Conservation (phyloP, 2,329 filamentous ascomycete species). For the Penicillium sp. region DNA sequence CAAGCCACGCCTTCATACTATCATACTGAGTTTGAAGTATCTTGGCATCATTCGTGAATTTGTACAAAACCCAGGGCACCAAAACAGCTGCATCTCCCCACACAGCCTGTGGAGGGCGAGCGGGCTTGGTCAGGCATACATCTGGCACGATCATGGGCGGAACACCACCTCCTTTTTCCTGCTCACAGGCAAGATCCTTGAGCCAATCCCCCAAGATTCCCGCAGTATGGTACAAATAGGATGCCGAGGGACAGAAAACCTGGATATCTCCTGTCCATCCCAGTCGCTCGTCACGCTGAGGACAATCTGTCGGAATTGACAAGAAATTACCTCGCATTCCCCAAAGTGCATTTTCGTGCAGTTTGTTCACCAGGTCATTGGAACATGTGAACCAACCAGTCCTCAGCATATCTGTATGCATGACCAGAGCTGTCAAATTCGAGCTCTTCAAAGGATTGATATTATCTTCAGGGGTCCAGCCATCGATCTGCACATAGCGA, state of each 20-base stretch:
- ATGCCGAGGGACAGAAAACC: conserved; percentile 42
- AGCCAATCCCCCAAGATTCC: conserved; percentile 55
- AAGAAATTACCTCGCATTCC: conserved; percentile 61
- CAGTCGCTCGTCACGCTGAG: conserved; percentile 56
- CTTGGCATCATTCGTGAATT: background rate
- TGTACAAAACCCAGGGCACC: conserved; percentile 6
- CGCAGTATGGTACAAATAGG: conserved; percentile 54
- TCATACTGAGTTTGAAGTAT: conserved; percentile 6
- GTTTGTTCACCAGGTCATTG: conserved; percentile 52
- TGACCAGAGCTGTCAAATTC: conserved; percentile 40
- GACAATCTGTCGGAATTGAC: conserved; percentile 59
- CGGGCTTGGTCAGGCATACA: background rate
- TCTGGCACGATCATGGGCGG: conserved; percentile 4
- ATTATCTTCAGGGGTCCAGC: conserved; percentile 2
- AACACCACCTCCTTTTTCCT: conserved; percentile 9
- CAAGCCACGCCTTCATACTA: conserved; percentile 9
- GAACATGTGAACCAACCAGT: conserved; percentile 57
- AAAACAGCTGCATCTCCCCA: conserved; percentile 9
- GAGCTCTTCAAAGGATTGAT: conserved; percentile 1
- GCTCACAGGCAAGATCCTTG: conserved; percentile 46
- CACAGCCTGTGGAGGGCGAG: conserved; percentile 4
- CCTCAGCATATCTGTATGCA: conserved; percentile 56
- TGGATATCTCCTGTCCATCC: conserved; percentile 57
- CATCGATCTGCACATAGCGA: conserved; percentile 51
- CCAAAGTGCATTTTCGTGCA: conserved; percentile 59